Conservation (phyloP, 495 filamentous ascomycete genomes). For the Penicillium cosmopolitanum region DNA sequence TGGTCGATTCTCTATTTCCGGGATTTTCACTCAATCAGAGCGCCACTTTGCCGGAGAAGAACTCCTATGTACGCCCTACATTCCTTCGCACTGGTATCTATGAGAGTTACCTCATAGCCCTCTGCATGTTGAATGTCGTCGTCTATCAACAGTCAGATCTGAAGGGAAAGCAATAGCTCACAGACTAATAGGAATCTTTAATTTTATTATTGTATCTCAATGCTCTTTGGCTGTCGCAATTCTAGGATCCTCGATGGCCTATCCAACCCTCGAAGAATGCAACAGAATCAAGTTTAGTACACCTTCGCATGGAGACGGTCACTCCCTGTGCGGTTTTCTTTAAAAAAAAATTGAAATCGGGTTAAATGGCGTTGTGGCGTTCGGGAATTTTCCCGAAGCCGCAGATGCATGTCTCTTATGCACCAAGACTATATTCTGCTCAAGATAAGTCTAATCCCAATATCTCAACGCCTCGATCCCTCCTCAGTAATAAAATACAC, state of each 20-base stretch:
- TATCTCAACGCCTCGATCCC: neutral
- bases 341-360: neutral
- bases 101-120: conserved; percentile 15
- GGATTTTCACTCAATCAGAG: conserved; percentile 21
- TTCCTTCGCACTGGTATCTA: conserved; percentile 26
- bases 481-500: neutral
- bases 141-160: neutral
- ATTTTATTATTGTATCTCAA: neutral
- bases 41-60: conserved; percentile 18
- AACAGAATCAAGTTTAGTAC: neutral
- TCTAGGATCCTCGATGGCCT: neutral
- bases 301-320: neutral
- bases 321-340: neutral
- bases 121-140: neutral
- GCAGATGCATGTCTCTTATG: neutral
- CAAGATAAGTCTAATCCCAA: too few species aligned
- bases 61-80: conserved; percentile 21
- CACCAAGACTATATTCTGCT: neutral
- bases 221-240: neutral
- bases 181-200: neutral
- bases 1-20: conserved; percentile 12
- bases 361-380: neutral
- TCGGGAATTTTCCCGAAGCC: neutral
- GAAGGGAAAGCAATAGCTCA: neutral
- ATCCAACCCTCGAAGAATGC: neutral